A percentile compares a stretch with the other conserved stretches of the same genome.
These are phyloP conservation scores for Naganishia vaughanmartiniae DNA, from an alignment of 768 basidiomycete genomes.

Conservation along the genomic window DNA sequence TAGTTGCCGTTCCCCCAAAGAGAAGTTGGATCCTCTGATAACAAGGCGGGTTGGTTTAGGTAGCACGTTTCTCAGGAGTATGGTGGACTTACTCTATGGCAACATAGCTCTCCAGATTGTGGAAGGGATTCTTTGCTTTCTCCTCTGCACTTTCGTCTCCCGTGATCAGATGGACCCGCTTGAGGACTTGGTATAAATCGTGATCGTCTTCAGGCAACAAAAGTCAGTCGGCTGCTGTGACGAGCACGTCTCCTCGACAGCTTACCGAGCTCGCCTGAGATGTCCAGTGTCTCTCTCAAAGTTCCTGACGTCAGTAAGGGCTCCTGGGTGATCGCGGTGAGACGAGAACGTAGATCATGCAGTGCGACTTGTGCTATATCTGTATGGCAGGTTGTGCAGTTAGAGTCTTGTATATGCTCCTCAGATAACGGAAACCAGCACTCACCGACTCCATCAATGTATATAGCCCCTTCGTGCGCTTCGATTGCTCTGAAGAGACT, in stretches of 20 bases:
- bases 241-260: neutral
- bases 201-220: constrained; percentile 37
- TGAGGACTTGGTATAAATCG: constrained; percentile 46
- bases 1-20: constrained; percentile 49
- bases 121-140: constrained; percentile 31
- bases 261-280: constrained; percentile 39
- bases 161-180: constrained; percentile 41
- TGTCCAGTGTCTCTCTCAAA: constrained; percentile 49
- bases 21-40: constrained; percentile 39
- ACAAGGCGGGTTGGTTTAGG: neutral
- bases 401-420: neutral
- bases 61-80: neutral
- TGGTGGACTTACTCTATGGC: constrained; percentile 38
- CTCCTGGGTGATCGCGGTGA: constrained; percentile 52
- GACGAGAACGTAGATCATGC: constrained; percentile 40
- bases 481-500: constrained; percentile 43
- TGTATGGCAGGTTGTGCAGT: neutral
- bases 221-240: neutral
- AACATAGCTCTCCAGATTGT: constrained; percentile 46
- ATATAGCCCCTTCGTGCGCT: constrained; percentile 39
- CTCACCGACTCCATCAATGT: constrained; percentile 46
- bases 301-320: constrained; percentile 47
- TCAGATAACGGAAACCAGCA: neutral
- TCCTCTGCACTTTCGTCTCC: constrained; percentile 19
- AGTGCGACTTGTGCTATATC: constrained; percentile 40